phyloP scores from a whole-genome alignment of 164 flowering plant genomes.

The Annona cherimola region DNA sequence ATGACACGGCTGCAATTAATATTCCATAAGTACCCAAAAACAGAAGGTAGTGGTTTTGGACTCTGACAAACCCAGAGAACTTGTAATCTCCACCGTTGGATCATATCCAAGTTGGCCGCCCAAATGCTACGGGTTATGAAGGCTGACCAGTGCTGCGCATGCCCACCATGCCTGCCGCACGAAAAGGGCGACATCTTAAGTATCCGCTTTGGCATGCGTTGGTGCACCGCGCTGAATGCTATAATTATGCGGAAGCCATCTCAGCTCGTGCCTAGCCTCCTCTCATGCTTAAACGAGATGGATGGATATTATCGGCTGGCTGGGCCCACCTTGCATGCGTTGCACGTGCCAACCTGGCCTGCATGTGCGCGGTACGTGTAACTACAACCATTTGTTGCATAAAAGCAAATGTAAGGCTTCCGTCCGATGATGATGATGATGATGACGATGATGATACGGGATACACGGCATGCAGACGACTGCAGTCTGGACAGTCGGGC shows the following conservation, averaged over 20 bases:
- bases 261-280: neutral
- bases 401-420: neutral
- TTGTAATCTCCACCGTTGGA: neutral
- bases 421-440: neutral
- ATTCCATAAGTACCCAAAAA: neutral
- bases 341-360: neutral
- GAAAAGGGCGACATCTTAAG: neutral
- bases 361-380: neutral
- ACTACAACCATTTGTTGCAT: neutral
- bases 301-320: neutral
- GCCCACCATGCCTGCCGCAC: neutral
- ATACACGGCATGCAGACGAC: neutral
- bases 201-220: neutral
- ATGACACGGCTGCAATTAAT: neutral
- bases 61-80: neutral
- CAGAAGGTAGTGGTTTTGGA: neutral
- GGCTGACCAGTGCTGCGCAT: neutral
- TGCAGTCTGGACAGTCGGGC: too few relatives aligned
- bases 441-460: neutral
- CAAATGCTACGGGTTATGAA: neutral
- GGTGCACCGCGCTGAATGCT: neutral
- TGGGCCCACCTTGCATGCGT: neutral
- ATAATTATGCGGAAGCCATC: neutral
- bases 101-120: neutral
- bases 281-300: neutral